Percentiles rank a stretch among this genome's conserved stretches.
phyloP scores from a whole-genome alignment of 2,329 filamentous ascomycete species.

The Pseudocercospora vitis region DNA sequence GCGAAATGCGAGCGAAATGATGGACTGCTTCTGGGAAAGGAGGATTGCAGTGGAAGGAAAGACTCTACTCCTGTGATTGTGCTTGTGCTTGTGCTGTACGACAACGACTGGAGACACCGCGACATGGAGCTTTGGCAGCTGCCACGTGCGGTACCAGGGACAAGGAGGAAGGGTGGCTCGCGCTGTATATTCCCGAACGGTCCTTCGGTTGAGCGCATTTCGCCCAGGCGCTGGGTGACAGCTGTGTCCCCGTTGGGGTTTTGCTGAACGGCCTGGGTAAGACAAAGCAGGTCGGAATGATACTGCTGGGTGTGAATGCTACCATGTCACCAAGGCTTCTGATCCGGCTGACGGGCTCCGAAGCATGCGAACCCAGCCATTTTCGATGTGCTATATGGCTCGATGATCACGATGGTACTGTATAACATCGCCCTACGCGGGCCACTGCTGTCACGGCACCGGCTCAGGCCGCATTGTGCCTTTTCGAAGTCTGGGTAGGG shows the following conservation, averaged over 20 bases:
- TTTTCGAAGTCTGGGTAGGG: not conserved
- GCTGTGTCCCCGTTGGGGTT: not conserved
- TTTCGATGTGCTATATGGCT: too few species aligned
- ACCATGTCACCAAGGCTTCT: too few species aligned
- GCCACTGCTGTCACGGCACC: not conserved
- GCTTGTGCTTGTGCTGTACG: too few species aligned
- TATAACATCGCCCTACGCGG: too few species aligned
- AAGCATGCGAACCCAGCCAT: too few species aligned
- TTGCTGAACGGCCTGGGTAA: not conserved
- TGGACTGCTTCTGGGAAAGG: not conserved
- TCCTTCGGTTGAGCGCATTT: not conserved
- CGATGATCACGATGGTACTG: too few species aligned
- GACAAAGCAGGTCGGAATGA: not conserved
- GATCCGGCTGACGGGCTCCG: not conserved
- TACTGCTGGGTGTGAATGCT: not conserved
- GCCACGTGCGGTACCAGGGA: not conserved
- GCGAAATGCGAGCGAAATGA: not conserved
- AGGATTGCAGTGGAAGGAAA: not conserved
- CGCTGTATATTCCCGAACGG: not conserved
- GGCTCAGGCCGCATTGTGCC: not conserved
- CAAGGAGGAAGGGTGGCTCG: not conserved
- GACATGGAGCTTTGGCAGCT: not conserved
- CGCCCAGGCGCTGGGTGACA: not conserved
- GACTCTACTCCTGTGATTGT: not conserved
- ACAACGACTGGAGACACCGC: too few species aligned